phyloP scores from a whole-genome alignment of 768 basidiomycete species.

The Suillus plorans region DNA sequence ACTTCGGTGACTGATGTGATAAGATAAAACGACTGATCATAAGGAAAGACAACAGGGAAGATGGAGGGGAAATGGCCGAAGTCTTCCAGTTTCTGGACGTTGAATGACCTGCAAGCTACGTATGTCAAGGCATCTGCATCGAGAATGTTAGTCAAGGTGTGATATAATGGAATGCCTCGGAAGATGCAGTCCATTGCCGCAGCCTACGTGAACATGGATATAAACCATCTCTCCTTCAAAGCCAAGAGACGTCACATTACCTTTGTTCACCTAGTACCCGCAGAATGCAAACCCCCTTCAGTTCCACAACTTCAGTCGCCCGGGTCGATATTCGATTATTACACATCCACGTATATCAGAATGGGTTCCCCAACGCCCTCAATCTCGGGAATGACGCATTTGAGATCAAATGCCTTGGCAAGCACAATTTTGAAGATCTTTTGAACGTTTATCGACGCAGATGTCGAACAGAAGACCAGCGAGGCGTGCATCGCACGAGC shows the following conservation, averaged over 20 bases:
- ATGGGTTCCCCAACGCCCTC: conserved; percentile 96
- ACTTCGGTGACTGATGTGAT: conserved; percentile 24
- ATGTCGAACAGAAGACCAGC: conserved; percentile 98
- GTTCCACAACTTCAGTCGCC: not conserved
- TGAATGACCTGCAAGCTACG: not conserved
- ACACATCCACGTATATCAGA: conserved; percentile 83
- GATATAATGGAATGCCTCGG: conserved; percentile 22
- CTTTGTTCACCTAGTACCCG: not conserved
- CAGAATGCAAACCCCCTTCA: not conserved
- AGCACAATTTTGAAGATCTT: conserved; percentile 99
- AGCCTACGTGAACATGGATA: not conserved
- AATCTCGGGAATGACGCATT: conserved; percentile 98
- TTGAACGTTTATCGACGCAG: conserved; percentile 98
- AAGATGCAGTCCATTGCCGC: conserved; percentile 7
- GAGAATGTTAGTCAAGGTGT: conserved; percentile 9
- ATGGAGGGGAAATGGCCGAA: not conserved
- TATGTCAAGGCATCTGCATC: conserved; percentile 3
- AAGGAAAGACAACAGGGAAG: conserved; percentile 12
- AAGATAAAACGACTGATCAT: conserved; percentile 26
- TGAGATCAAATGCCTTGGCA: conserved; percentile 96
- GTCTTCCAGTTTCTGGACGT: not conserved
- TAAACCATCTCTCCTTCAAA: not conserved
- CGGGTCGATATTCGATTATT: conserved; percentile 25
- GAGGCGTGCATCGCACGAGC: conserved; percentile 99
- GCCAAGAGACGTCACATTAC: not conserved